phyloP scores from a whole-genome alignment of 371 early-diverging fungal genomes.

The Mucor piriformis region DNA sequence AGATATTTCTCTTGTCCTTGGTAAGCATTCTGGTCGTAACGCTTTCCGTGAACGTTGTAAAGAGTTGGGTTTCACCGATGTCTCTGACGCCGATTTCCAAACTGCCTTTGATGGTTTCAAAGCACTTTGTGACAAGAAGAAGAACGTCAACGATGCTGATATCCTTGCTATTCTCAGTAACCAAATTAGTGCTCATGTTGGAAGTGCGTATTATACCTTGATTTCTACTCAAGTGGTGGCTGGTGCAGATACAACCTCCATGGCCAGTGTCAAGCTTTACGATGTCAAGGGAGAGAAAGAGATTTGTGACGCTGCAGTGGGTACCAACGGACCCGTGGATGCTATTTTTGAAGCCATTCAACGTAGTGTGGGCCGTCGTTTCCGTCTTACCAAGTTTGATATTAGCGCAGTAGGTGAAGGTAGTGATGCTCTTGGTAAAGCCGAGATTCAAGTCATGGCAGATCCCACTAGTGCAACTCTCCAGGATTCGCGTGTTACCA shows the following conservation, averaged over 20 bases:
- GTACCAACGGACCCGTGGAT: constrained; percentile 81
- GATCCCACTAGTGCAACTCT: constrained; percentile 16
- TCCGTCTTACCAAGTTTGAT: constrained; percentile 74
- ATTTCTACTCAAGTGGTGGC: constrained; percentile 74
- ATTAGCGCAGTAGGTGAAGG: constrained; percentile 87
- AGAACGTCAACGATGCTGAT: constrained; percentile 90
- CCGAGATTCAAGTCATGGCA: constrained; percentile 72
- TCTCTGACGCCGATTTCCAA: constrained; percentile 71
- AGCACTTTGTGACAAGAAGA: constrained; percentile 87
- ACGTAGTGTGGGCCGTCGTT: constrained; percentile 68
- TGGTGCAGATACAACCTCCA: constrained; percentile 71
- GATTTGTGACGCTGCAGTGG: constrained; percentile 76
- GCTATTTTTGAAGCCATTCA: constrained; percentile 85
- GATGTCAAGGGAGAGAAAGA: constrained; percentile 45
- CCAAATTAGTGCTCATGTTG: constrained; percentile 39
- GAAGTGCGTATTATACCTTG: constrained; percentile 55
- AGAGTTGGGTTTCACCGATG: constrained; percentile 76
- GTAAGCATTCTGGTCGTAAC: constrained; percentile 96
- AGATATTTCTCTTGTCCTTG: constrained; percentile 83
- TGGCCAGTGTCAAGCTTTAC: constrained; percentile 73
- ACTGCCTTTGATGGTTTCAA: constrained; percentile 87
- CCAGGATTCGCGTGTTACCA: constrained; percentile 21
- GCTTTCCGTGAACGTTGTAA: constrained; percentile 86
- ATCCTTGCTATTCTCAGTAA: constrained; percentile 84
- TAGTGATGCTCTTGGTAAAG: constrained; percentile 85